Percentiles rank a stretch among this genome's conserved stretches.
phyloP scores from a whole-genome alignment of 805 yeast species.

The Wickerhamiella allomyrinae region DNA sequence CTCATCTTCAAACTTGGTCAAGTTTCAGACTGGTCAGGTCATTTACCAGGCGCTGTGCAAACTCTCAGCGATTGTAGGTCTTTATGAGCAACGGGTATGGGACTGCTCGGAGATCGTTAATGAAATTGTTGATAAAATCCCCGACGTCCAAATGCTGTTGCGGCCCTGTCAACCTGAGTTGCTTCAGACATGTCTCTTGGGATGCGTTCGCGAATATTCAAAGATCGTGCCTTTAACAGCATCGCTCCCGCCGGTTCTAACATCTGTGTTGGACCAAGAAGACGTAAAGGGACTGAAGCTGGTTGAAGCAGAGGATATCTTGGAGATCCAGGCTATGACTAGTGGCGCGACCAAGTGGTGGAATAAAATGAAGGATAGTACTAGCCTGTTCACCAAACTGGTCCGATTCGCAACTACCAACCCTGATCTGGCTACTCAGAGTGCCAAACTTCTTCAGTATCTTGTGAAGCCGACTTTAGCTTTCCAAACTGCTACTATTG shows the following conservation, averaged over 20 bases:
- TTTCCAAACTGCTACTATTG: conserved; percentile 36
- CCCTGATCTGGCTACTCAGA: conserved; percentile 28
- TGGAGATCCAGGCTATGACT: conserved; percentile 45
- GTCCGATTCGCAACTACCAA: conserved; percentile 35
- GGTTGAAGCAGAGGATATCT: conserved; percentile 27
- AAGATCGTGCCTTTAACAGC: neutral
- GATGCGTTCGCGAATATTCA: conserved; percentile 5
- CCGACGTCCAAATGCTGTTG: conserved; percentile 20
- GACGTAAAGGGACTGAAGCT: conserved; percentile 15
- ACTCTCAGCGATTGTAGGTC: conserved; percentile 28
- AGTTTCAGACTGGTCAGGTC: conserved; percentile 50
- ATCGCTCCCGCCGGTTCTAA: conserved; percentile 2
- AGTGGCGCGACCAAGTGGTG: conserved; percentile 63
- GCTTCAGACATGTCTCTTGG: conserved; percentile 9
- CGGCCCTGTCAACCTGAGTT: conserved; percentile 6
- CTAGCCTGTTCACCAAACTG: conserved; percentile 55
- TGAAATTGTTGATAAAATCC: conserved; percentile 23
- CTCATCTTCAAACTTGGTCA: conserved; percentile 34
- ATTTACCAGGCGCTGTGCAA: conserved; percentile 41
- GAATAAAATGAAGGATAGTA: conserved; percentile 34
- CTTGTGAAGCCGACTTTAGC: conserved; percentile 39
- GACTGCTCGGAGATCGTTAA: conserved; percentile 25
- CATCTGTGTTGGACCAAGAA: conserved; percentile 7
- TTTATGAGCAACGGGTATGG: conserved; percentile 32
- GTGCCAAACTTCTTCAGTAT: conserved; percentile 34